phyloP scores from a whole-genome alignment of 2,329 filamentous ascomycete species.

The Aspergillus sp. region DNA sequence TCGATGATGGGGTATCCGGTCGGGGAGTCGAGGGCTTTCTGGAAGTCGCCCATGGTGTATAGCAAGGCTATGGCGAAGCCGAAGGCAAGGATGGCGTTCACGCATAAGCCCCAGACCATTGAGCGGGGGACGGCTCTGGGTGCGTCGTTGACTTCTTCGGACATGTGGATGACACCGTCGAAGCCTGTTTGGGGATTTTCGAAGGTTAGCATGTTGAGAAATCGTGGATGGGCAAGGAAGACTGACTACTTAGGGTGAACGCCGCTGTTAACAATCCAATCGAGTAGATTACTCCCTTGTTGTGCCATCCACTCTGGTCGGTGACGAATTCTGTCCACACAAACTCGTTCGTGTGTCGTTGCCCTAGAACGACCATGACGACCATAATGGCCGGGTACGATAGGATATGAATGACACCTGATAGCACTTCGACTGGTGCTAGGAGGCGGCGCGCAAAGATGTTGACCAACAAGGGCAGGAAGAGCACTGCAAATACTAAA shows the following conservation, averaged over 20 bases:
- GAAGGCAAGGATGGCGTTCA: conserved; percentile 52
- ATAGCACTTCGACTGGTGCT: conserved; percentile 52
- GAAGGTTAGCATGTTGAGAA: not conserved
- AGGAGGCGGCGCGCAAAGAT: conserved; percentile 48
- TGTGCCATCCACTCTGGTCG: conserved; percentile 11
- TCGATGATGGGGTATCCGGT: conserved; percentile 4
- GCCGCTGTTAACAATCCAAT: conserved; percentile 22
- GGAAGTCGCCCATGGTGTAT: conserved; percentile 1
- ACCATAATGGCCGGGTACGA: conserved; percentile 43
- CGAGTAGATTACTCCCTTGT: conserved; percentile 11
- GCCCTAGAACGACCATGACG: conserved; percentile 19
- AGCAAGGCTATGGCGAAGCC: conserved; percentile 32
- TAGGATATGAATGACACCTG: conserved; percentile 50
- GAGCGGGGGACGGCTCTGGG: conserved; percentile 48
- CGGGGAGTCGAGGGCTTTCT: not conserved
- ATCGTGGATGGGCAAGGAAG: not conserved
- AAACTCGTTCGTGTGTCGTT: conserved; percentile 8
- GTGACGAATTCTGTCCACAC: conserved; percentile 37
- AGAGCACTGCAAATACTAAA: conserved; percentile 49
- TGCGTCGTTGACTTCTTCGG: conserved; percentile 53
- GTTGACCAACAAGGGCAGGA: conserved; percentile 53
- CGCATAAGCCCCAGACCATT: conserved; percentile 48
- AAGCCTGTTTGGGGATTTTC: conserved; percentile 19
- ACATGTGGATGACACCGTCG: conserved; percentile 39
- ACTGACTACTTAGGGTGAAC: conserved; percentile 21